A percentile compares a stretch with the other conserved stretches of the same genome.
These are phyloP conservation scores for Saccharomyces hybrid DNA, from an alignment of 1,139 yeast genomes.

Conservation along the genomic window DNA sequence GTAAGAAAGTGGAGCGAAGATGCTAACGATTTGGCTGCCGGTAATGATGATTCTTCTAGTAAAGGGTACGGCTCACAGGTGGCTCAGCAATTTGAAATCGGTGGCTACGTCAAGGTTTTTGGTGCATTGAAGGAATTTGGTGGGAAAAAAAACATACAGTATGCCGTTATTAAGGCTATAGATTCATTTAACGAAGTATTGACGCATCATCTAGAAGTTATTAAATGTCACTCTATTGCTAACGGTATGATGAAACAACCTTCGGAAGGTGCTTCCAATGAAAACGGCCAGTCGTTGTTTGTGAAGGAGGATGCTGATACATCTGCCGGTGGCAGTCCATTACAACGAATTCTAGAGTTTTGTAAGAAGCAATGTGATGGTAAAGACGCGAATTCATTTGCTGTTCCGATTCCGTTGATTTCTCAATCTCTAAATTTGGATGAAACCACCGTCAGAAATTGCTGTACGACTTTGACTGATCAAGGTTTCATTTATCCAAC, in stretches of 20 bases:
- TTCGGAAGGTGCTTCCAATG: constrained; percentile 6
- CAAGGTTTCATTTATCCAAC: constrained; percentile 62
- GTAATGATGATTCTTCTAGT: constrained; percentile 20
- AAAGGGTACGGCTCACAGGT: constrained; percentile 30
- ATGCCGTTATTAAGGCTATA: constrained; percentile 52
- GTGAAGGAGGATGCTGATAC: constrained; percentile 36
- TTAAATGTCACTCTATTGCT: constrained; percentile 49
- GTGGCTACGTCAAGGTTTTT: constrained; percentile 58
- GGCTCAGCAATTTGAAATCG: constrained; percentile 31
- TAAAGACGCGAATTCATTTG: constrained; percentile 57
- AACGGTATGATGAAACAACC: constrained; percentile 20
- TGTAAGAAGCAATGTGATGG: constrained; percentile 38
- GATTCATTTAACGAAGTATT: constrained; percentile 67
- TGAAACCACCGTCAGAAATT: constrained; percentile 41
- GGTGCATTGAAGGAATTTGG: constrained; percentile 69
- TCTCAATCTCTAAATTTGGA: constrained; percentile 48
- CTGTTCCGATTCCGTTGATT: constrained; percentile 58
- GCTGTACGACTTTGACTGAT: constrained; percentile 49
- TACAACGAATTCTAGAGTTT: constrained; percentile 40
- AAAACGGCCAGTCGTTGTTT: constrained; percentile 36
- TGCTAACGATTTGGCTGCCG: constrained; percentile 32
- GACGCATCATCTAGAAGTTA: constrained; percentile 70
- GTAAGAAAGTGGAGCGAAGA: constrained; percentile 66
- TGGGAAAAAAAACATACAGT: constrained; percentile 58
- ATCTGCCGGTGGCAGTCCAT: constrained; percentile 30